Base-by-base conservation (phyloP, 1,139 yeast species). In the Kluyveromyces sp. region DNA sequence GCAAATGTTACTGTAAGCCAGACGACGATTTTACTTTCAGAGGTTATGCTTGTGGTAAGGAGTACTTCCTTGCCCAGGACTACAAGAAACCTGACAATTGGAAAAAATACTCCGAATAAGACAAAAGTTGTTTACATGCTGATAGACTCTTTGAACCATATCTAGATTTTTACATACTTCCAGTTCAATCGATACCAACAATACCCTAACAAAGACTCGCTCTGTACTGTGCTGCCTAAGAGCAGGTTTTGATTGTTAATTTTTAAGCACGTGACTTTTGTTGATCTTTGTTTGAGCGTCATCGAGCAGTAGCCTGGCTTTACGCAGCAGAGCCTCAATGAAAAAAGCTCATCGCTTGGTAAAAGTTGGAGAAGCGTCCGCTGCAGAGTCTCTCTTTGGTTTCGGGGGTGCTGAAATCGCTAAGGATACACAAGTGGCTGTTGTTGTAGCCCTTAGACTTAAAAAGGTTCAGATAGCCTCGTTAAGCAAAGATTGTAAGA, bases 1-100 rank as follows among this genome's bases (percentile, higher is more conserved):
- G 75, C 54, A 75, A 73, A 49, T 83, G 92, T 69, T 71, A 71
- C 40, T 83, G 94, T 67, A 69, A 78, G 53, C 84, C 83, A 35
- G 61, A 66, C 13, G 72, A 79, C 30, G 94, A 85, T 66, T 77
- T 80, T 61, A 76, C 84, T 28, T 80, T 80, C 74, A 74, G 69
- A 56, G 74, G 73, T 29, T 78, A 78, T 59, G 73, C 83, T 34
- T 80, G 87, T 66, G 78, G 67, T 65, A 72, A 60, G 55, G 69
- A 74, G 59, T 79, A 72, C 63, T 77, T 68, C 57, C 69, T 70
- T 15, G 70, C 75, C 36, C 71, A 71, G 52, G 69, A 69, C 39
- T 56, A 71, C 52, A 62, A 62, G 44, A 77, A 74, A 63, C 82
- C 81, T 41, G 58, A 61, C 26, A 75, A 77, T 36, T 79, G 84